Base-by-base conservation (phyloP, 371 early-diverging fungal genomes). In the Rhizopus arrhizus region DNA sequence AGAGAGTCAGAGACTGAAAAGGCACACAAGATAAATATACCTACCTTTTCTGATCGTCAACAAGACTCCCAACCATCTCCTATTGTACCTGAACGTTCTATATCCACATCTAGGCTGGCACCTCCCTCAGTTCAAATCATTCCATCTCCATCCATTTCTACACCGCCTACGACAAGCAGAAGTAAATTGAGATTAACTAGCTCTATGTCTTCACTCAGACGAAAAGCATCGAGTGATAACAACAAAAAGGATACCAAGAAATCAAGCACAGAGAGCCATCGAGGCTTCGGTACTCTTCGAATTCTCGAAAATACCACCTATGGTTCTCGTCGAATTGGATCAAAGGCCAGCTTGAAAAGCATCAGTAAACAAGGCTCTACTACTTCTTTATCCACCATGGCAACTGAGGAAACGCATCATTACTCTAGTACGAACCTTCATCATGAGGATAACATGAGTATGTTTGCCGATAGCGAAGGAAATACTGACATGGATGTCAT, bases 401-500 rank as follows among this genome's bases (percentile, higher is more conserved):
- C 72, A 28, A 68, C 71, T 4, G 54, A 58, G 40, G 71, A 70
- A 10, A 55, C 56, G 54, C 50, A 43, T 22, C 51, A 22, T 10
- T 15, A 11, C 9, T 32, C 15, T 8, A 57, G 53, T 15, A 13
- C 58, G 40, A 55, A 54, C 5, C 47, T 51, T 41, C 50, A 38
- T 11, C 47, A 56, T 1, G 60, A 58, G 32, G 73, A 70, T 0
- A 57, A 33, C 22, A 55, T 61, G 31, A 36, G 55, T 9, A 53
- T 58, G 7, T 60, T 60, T 10, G 53, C 69, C 5, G 38, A 43
- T 33, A 41, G 32, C 13, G 58, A 33, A 34, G 28, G 54, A 67
- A 61, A 69, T 0, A 78, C 85, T 0, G 85, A 89, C 58, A 84
- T 88, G 28, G 75, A 83, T 12, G 77, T 88, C 45, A 85, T 91